A percentile compares a stretch with the other conserved stretches of the same genome.
Evolutionary conservation across 768 basidiomycete genomes (phyloP).

Genomic region (Tricholoma furcatifolium): DNA sequence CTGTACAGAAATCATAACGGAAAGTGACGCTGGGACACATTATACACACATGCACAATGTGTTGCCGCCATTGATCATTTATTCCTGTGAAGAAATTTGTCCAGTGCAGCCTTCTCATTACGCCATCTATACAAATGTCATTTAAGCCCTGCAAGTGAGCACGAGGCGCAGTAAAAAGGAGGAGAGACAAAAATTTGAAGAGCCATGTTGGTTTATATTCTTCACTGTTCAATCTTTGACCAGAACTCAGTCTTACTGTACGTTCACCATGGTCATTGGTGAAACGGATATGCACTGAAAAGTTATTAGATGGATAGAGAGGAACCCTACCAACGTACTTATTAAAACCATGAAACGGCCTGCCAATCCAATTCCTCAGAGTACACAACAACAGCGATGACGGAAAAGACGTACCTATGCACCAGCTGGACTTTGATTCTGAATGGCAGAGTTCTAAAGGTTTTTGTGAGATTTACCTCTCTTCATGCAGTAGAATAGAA

Average conservation of each 20-base stretch:
- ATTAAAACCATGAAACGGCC: conserved; percentile 12
- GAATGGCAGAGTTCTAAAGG: not conserved
- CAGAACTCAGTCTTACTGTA: conserved; percentile 36
- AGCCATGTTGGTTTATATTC: conserved; percentile 29
- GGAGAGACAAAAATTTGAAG: too few relatives aligned
- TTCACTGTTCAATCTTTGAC: conserved; percentile 29
- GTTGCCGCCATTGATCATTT: too few relatives aligned
- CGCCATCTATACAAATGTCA: too few relatives aligned
- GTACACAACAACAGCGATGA: not conserved
- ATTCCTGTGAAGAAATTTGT: too few relatives aligned
- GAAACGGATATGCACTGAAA: conserved; percentile 24
- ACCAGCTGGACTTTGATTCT: not conserved
- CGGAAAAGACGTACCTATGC: not conserved
- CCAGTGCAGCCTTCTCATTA: too few relatives aligned
- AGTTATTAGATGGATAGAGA: not conserved
- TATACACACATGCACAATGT: too few relatives aligned
- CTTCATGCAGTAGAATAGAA: not conserved
- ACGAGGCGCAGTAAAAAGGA: too few relatives aligned
- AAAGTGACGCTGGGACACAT: too few relatives aligned
- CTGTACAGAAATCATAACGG: too few relatives aligned
- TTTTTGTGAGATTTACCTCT: not conserved
- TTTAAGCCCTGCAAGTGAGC: too few relatives aligned
- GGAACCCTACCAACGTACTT: not conserved
- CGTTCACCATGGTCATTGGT: conserved; percentile 42
- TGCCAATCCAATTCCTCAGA: not conserved